phyloP scores from a whole-genome alignment of 345 rosid genomes.

The Limnanthes douglasii region DNA sequence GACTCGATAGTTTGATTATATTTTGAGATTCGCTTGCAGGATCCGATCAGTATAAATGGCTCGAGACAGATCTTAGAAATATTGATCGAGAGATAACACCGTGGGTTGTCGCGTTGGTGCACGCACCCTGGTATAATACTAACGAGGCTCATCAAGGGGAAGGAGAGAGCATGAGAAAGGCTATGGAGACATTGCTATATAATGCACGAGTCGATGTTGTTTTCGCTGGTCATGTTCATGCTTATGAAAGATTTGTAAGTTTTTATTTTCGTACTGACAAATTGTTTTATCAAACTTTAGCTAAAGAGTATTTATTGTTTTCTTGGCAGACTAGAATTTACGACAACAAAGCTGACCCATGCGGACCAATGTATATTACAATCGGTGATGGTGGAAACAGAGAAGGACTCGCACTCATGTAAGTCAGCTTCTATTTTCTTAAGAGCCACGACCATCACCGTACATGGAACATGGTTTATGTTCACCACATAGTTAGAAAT shows the following conservation, averaged over 20 bases:
- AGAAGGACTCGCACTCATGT: slow-evolving; percentile 73
- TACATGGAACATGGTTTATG: too few species aligned
- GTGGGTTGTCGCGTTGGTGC: slow-evolving; percentile 70
- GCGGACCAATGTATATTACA: slow-evolving; percentile 71
- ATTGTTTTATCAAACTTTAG: too few species aligned
- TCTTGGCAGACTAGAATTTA: slow-evolving; percentile 69
- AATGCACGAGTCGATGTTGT: slow-evolving; percentile 60
- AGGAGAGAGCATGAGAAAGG: slow-evolving; percentile 70
- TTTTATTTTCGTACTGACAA: too few species aligned
- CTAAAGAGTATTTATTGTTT: too few species aligned
- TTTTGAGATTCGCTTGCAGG: too few species aligned
- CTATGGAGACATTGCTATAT: slow-evolving; percentile 64
- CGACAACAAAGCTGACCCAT: slow-evolving; percentile 45
- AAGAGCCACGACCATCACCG: too few species aligned
- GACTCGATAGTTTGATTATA: too few species aligned
- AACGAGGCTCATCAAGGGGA: slow-evolving; percentile 86
- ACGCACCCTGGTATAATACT: slow-evolving; percentile 91
- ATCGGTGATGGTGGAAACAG: slow-evolving; percentile 90
- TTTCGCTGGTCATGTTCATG: slow-evolving; percentile 85
- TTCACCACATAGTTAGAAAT: too few species aligned
- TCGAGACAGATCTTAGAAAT: slow-evolving; percentile 29
- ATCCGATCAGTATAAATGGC: slow-evolving; percentile 74
- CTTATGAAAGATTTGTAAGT: slow-evolving; percentile 91
- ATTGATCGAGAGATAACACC: slow-evolving; percentile 56
- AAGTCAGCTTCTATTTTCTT: too few species aligned